Base-by-base conservation (phyloP, 208 protist species). In the Leishmania aethiopica region DNA sequence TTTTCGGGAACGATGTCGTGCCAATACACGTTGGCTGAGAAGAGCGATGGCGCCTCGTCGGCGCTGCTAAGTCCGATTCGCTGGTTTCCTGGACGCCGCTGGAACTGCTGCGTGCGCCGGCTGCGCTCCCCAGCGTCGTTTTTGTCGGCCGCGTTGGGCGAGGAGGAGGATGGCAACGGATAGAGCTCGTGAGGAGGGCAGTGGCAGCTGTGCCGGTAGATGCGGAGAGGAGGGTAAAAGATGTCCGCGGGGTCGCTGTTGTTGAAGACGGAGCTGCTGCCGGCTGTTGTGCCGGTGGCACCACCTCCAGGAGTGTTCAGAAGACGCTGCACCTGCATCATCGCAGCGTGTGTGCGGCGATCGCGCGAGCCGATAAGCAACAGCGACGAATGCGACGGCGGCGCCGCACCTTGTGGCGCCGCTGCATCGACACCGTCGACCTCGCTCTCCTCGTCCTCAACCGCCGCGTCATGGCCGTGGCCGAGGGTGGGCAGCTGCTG, bases 151-250 rank as follows among this genome's bases (percentile, higher is more conserved):
- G 49, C 75, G 47, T 42, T 57, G 19, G 32, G 15, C 60, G 28
- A 73, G 40, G 67, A 59, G 72, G 72, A 77, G 47, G 73, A 42
- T n/a, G 49, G 35, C 51, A 78, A 60, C 32, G 83, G 83, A 40
- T 86, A 86, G 8, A 86, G 49, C 28, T 86, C 83, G 35, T 80
- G 78, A n/a, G 80, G 82, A 19, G 87, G 79, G 37, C 51, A 64
- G 83, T 93, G 86, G 67, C 91, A 88, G 74, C 88, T 93, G n/a
- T 88, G 88, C 35, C 87, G 83, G 74, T 87, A 91, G 32, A 93
- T 78, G 55, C 85, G 76, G 40, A 95, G 77, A 3, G 88, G 87
- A 47, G 90, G 90, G 76, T 87, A 94, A 71, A 94, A 94, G 73
- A 92, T 66, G 32, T 89, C 55, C 10, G 51, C 80, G 35, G 83